Percentiles rank a stretch among this genome's conserved stretches.
Evolutionary conservation across 192 early-diverging fungal genomes (phyloP).

Genomic region (Backusella parvicylindrica): DNA sequence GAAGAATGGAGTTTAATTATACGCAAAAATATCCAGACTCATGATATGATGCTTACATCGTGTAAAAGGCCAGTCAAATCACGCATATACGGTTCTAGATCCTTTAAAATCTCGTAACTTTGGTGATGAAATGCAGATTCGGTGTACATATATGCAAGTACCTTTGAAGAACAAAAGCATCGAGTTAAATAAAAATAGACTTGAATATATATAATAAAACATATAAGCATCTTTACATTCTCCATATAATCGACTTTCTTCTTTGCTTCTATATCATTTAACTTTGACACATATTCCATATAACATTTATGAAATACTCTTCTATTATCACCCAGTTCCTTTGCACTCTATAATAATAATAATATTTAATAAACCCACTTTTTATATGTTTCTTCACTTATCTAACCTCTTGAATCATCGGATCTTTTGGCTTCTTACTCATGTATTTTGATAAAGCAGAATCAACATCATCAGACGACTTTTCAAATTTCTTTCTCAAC

Average conservation of each 20-base stretch:
- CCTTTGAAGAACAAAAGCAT: slow-evolving; percentile 26
- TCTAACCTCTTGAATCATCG: slow-evolving; percentile 51
- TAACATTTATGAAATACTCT: slow-evolving; percentile 58
- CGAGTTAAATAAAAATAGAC: slow-evolving; percentile 11
- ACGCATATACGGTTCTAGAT: slow-evolving; percentile 80
- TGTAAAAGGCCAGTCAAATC: slow-evolving; percentile 57
- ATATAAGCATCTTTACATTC: slow-evolving; percentile 40
- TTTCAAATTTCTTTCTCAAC: slow-evolving; percentile 56
- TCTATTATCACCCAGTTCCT: slow-evolving; percentile 60
- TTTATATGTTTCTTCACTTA: background rate
- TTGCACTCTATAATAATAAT: slow-evolving; percentile 36
- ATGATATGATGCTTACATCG: slow-evolving; percentile 32
- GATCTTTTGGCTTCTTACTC: slow-evolving; percentile 57
- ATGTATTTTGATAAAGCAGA: slow-evolving; percentile 56
- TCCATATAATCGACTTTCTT: slow-evolving; percentile 74
- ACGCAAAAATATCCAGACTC: background rate
- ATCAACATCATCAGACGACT: slow-evolving; percentile 60
- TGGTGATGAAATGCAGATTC: slow-evolving; percentile 83
- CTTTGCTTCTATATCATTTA: slow-evolving; percentile 72
- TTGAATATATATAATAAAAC: background rate
- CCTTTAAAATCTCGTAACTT: slow-evolving; percentile 72
- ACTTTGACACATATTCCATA: slow-evolving; percentile 61
- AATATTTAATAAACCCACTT: background rate
- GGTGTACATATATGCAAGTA: slow-evolving; percentile 79
- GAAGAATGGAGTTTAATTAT: background rate